These are phyloP conservation scores for Sideroxylon spinosum DNA, from an alignment of 179 eudicot genomes.

Conservation along the genomic window DNA sequence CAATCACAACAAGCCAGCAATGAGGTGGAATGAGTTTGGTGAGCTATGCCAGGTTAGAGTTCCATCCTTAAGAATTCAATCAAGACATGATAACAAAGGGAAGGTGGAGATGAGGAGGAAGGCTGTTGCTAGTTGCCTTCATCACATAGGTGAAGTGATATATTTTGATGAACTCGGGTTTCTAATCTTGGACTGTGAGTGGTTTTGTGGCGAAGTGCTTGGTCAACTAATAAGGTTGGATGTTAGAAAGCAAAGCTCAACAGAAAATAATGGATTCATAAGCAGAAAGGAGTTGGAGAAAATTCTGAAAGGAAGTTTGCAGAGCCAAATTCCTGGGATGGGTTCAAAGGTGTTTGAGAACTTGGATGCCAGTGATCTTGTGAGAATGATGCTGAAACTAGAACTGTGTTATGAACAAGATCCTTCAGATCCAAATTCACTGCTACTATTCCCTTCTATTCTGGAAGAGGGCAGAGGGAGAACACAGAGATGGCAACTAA, in stretches of 20 bases:
- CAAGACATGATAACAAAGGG: conserved; percentile 55
- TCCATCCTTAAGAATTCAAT: conserved; percentile 57
- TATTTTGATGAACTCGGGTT: conserved; percentile 73
- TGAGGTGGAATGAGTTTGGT: conserved; percentile 75
- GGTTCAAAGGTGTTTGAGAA: conserved; percentile 59
- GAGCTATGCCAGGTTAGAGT: conserved; percentile 80
- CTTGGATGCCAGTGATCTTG: conserved; percentile 60
- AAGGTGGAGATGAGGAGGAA: conserved; percentile 75
- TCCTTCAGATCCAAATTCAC: conserved; percentile 57
- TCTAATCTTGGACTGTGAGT: conserved; percentile 70
- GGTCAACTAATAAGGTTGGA: conserved; percentile 56
- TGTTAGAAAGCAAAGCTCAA: conserved; percentile 38
- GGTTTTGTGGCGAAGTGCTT: conserved; percentile 81
- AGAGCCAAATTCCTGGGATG: conserved; percentile 68
- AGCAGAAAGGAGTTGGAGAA: conserved; percentile 72
- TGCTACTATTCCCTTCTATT: conserved; percentile 58
- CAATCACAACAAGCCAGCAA: conserved; percentile 62
- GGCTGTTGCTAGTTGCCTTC: conserved; percentile 68
- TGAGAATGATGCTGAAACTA: conserved; percentile 77
- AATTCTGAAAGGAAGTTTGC: conserved; percentile 58
- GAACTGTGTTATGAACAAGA: conserved; percentile 79
- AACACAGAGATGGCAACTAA: conserved; percentile 70
- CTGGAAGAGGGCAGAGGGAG: conserved; percentile 77
- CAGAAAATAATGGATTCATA: conserved; percentile 54
- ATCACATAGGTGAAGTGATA: conserved; percentile 78